Evolutionary conservation across 495 filamentous ascomycete genomes (phyloP), one percentile per base, ranked within the genome.

Genomic region (Cercophora samala): DNA sequence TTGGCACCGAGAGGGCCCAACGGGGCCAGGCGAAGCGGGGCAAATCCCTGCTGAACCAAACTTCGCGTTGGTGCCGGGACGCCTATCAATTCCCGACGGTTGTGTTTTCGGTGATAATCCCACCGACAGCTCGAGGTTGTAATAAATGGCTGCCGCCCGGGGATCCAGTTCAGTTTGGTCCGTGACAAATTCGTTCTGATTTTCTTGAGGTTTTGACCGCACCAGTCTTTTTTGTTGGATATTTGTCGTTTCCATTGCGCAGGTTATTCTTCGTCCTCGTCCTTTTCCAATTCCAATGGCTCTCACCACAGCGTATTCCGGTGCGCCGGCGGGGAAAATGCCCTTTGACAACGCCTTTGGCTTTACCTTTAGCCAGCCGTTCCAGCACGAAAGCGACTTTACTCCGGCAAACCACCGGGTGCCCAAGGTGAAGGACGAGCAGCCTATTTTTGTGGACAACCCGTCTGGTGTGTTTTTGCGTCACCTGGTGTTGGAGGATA

Each of bases 381-480:
- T 76, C 52, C 21, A 64, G 13, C 55, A 59, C 18, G 56, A 66
- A 46, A 69, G 56, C 60, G 67, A 68, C 46, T 76, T 70, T 58
- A 69, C 66, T 0, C 74, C 73, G 25, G 26, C 65, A 5, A 32
- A 60, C 2, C 73, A 74, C n/a, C 23, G n/a, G 1, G 55, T 77
- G 52, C 60, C 69, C 37, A 67, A 32, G 62, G 68, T 74, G 24
- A 69, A 74, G 25, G 56, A 68, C 17, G 60, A 59, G 24, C 24
- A 72, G 56, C 70, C 67, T 21, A 70, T 77, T 51, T 77, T 77
- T 66, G 66, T 77, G 15, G 74, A 77, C 59, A 71, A 77, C 60
- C 62, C 63, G 42, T 62, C 72, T 46, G 69, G 72, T 73, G 64
- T 23, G 74, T 64, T 22, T 2, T 32, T n/a, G n/a, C 56, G 18